Percentiles rank a stretch among this genome's conserved stretches.
phyloP scores from a whole-genome alignment of 306 rosid genomes.

The Castanea sativa region DNA sequence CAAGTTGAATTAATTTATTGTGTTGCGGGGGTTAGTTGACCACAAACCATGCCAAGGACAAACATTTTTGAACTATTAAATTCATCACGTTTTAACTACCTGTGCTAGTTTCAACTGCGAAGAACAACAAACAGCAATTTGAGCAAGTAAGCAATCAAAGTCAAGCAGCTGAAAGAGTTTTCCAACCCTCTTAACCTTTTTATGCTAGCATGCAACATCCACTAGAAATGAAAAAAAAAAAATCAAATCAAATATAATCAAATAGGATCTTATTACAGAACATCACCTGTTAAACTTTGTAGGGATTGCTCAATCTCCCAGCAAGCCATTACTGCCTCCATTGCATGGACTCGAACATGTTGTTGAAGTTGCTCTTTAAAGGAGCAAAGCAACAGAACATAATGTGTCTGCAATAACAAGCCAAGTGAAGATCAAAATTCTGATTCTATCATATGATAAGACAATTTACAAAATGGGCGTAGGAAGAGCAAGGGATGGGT shows the following conservation, averaged over 20 bases:
- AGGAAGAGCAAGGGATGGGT: neutral
- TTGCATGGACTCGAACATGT: slow-evolving; percentile 96
- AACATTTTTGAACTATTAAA: neutral
- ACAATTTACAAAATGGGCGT: neutral
- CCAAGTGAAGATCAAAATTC: slow-evolving; percentile 11
- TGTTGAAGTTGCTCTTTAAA: slow-evolving; percentile 98
- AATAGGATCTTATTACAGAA: neutral
- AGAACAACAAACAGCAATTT: slow-evolving; percentile 11
- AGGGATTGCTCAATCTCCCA: slow-evolving; percentile 99
- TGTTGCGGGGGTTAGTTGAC: neutral
- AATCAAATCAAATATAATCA: too few relatives aligned
- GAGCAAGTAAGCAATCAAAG: neutral
- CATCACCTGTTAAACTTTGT: slow-evolving; percentile 87
- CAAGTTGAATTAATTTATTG: neutral
- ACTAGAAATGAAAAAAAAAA: neutral
- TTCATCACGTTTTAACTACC: neutral
- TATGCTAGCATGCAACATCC: slow-evolving; percentile 10
- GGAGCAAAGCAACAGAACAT: slow-evolving; percentile 91
- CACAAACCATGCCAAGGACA: neutral
- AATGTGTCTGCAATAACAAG: slow-evolving; percentile 68
- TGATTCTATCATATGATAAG: neutral
- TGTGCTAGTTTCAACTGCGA: neutral
- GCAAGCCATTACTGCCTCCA: slow-evolving; percentile 99
- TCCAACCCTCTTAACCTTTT: neutral
- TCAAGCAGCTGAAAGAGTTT: neutral